Conservation (phyloP, 108 stramenopile species). For the Skeletonema tropicum region DNA sequence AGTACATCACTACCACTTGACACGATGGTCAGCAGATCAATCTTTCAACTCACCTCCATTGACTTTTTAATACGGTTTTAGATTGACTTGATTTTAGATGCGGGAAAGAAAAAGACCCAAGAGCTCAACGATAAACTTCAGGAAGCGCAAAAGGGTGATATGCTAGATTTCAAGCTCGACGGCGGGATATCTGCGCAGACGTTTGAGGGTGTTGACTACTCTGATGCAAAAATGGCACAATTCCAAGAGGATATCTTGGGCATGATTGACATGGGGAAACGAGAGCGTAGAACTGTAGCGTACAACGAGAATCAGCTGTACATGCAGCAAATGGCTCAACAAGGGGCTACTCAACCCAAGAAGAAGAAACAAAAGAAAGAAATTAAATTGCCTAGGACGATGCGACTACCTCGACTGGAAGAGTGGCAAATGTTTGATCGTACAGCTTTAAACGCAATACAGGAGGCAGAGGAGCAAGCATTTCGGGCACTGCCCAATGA, state of each 20-base stretch:
- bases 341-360: constrained; percentile 54
- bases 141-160: constrained; percentile 94
- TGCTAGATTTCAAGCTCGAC: constrained; percentile 97
- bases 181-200: constrained; percentile 85
- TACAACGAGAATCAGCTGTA: constrained; percentile 84
- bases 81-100: constrained; percentile 86
- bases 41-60: background rate
- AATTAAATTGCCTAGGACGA: constrained; percentile 84
- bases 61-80: constrained; percentile 15
- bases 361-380: constrained; percentile 68
- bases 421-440: constrained; percentile 97
- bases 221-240: constrained; percentile 58
- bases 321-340: constrained; percentile 79
- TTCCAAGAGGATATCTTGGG: constrained; percentile 71
- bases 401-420: constrained; percentile 92
- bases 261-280: constrained; percentile 93
- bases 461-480: constrained; percentile 81
- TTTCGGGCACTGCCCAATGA: constrained; percentile 76
- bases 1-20: constrained; percentile 1
- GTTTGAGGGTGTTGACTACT: constrained; percentile 98
- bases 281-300: constrained; percentile 87
- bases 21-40: background rate
- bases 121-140: constrained; percentile 94
- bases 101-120: constrained; percentile 87
- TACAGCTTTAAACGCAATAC: constrained; percentile 74